A percentile compares a stretch with the other conserved stretches of the same genome.
phyloP scores from a whole-genome alignment of 805 yeast species.

The Saturnispora halmiae region DNA sequence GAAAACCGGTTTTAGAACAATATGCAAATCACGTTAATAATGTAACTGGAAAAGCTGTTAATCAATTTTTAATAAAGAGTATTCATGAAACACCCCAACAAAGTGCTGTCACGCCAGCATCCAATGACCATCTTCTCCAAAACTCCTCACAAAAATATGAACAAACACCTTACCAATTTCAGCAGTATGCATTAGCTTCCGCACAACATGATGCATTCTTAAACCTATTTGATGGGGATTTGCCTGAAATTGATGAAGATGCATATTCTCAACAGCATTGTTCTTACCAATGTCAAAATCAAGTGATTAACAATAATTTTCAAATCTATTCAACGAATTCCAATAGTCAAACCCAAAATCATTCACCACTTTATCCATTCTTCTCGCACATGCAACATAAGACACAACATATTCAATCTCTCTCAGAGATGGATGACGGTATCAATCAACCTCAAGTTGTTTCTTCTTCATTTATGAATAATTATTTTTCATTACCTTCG shows the following conservation, averaged over 20 bases:
- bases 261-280: not conserved
- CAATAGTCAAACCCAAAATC: conserved; percentile 1
- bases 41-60: conserved; percentile 11
- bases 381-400: not conserved
- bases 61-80: conserved; percentile 8
- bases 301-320: not conserved
- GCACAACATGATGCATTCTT: conserved; percentile 8
- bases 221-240: conserved; percentile 5
- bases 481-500: conserved; percentile 3
- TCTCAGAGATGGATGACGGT: not conserved
- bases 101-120: not conserved
- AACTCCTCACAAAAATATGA: not conserved
- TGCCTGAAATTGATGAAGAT: not conserved
- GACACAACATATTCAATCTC: not conserved
- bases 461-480: conserved; percentile 4
- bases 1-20: conserved; percentile 44
- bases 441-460: conserved; percentile 1
- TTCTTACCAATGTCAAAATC: not conserved
- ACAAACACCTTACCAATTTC: conserved; percentile 1
- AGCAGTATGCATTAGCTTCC: conserved; percentile 7
- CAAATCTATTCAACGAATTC: not conserved
- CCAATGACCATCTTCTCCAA: not conserved
- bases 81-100: conserved; percentile 1
- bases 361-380: conserved; percentile 1
- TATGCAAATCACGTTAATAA: conserved; percentile 26